A percentile compares a stretch with the other conserved stretches of the same genome.
Conservation (phyloP, 148 eudicot species). For the Limonium bicolor region DNA sequence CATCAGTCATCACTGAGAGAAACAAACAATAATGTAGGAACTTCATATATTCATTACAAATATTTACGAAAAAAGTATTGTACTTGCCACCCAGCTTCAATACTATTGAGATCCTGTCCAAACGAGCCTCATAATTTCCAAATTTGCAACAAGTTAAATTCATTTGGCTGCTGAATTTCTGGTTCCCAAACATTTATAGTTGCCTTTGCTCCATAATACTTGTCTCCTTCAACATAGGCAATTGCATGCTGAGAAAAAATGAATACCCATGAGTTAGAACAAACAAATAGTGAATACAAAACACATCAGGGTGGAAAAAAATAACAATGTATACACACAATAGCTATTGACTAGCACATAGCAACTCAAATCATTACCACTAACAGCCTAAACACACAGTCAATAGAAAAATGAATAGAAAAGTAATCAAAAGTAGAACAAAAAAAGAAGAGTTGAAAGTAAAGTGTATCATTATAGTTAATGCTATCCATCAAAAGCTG, state of each 20-base stretch:
- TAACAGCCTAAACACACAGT: too few species aligned
- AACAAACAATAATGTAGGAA: neutral
- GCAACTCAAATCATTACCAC: too few species aligned
- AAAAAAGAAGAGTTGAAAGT: neutral
- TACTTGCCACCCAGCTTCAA: constrained; percentile 99
- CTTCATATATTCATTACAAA: neutral
- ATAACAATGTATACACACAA: neutral
- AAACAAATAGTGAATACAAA: constrained; percentile 6
- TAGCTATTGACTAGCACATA: too few species aligned
- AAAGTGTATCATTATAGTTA: neutral
- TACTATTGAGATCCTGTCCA: constrained; percentile 90
- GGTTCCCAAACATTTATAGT: constrained; percentile 96
- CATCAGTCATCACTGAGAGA: neutral
- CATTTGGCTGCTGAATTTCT: constrained; percentile 72
- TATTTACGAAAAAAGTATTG: neutral
- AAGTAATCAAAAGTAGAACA: neutral
- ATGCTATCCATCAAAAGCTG: too few species aligned
- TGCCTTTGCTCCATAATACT: constrained; percentile 88
- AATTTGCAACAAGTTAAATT: constrained; percentile 83
- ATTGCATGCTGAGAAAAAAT: constrained; percentile 77
- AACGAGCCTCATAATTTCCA: constrained; percentile 90
- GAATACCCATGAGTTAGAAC: too few species aligned
- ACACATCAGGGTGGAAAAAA: neutral
- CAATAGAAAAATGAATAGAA: neutral
- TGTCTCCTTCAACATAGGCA: constrained; percentile 88